Evolutionary conservation across 2,329 filamentous ascomycete species (phyloP).

Genomic region (Rhexocercosporidium sp.): DNA sequence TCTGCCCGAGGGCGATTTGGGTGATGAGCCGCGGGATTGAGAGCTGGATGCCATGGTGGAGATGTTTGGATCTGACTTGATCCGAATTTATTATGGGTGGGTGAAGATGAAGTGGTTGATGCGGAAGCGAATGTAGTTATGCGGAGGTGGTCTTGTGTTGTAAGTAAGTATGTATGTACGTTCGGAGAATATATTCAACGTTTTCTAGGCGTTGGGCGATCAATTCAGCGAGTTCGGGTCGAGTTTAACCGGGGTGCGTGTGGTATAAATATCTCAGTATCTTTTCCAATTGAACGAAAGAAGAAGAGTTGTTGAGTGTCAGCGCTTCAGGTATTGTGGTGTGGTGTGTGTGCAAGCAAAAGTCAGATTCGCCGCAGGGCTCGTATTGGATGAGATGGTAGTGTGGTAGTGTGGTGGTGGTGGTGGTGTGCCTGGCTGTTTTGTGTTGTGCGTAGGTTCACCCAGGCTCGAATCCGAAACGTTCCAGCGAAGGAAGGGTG

Average conservation of each 20-base stretch:
- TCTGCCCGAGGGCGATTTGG: conserved; percentile 46
- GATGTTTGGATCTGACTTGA: background rate
- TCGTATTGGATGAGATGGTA: background rate
- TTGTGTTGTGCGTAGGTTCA: background rate
- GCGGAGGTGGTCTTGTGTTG: background rate
- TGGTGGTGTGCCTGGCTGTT: background rate
- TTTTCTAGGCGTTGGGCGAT: background rate
- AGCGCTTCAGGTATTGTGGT: background rate
- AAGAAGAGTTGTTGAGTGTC: background rate
- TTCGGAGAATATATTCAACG: background rate
- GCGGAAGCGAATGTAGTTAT: background rate
- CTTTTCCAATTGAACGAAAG: background rate
- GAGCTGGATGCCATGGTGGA: conserved; percentile 45
- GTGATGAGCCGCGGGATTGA: conserved; percentile 45
- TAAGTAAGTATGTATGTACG: background rate
- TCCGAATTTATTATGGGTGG: background rate
- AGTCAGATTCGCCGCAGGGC: background rate
- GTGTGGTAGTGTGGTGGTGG: background rate
- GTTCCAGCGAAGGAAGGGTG: background rate
- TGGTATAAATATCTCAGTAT: conserved; percentile 1
- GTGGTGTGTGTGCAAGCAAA: background rate
- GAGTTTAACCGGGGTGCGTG: background rate
- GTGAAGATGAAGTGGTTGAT: background rate
- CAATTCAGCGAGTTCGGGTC: conserved; percentile 3
- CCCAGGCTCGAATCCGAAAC: conserved; percentile 6